phyloP scores from a whole-genome alignment of 805 yeast genomes.

The Saturnispora gosingensis region DNA sequence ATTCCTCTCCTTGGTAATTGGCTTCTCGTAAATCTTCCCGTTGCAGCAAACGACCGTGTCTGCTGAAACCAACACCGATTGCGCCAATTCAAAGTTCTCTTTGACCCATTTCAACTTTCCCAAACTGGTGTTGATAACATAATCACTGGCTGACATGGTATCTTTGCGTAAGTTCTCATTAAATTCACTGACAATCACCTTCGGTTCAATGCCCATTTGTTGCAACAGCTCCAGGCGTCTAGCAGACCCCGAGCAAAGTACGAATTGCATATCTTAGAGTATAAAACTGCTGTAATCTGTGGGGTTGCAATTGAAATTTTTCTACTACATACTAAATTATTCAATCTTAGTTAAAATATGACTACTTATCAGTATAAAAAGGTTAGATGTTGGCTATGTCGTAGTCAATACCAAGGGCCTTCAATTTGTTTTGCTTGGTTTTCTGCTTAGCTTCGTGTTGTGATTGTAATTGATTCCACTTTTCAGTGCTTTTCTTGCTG shows the following conservation, averaged over 20 bases:
- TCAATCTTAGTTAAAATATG: background rate
- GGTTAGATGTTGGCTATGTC: slow-evolving; percentile 21
- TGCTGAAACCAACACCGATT: slow-evolving; percentile 44
- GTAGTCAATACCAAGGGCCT: slow-evolving; percentile 50
- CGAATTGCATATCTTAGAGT: slow-evolving; percentile 27
- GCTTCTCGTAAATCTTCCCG: slow-evolving; percentile 70
- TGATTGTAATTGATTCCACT: slow-evolving; percentile 46
- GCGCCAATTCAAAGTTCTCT: slow-evolving; percentile 23
- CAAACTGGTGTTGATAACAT: slow-evolving; percentile 62
- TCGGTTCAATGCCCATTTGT: slow-evolving; percentile 43
- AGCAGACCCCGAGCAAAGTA: slow-evolving; percentile 81
- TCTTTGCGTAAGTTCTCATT: slow-evolving; percentile 59
- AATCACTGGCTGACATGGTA: slow-evolving; percentile 22
- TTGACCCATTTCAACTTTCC: slow-evolving; percentile 59
- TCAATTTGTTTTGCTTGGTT: slow-evolving; percentile 40
- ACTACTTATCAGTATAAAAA: background rate
- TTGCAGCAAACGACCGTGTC: slow-evolving; percentile 68
- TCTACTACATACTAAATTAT: slow-evolving; percentile 5
- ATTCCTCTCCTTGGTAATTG: slow-evolving; percentile 44
- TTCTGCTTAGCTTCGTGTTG: slow-evolving; percentile 34
- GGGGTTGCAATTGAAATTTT: slow-evolving; percentile 19
- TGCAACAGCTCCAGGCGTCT: slow-evolving; percentile 64
- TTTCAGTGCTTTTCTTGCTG: slow-evolving; percentile 44
- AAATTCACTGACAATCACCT: slow-evolving; percentile 56
- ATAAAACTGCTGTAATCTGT: slow-evolving; percentile 18